A percentile compares a stretch with the other conserved stretches of the same genome.
phyloP scores from a whole-genome alignment of 108 stramenopile species.

The Skeletonema costatum region DNA sequence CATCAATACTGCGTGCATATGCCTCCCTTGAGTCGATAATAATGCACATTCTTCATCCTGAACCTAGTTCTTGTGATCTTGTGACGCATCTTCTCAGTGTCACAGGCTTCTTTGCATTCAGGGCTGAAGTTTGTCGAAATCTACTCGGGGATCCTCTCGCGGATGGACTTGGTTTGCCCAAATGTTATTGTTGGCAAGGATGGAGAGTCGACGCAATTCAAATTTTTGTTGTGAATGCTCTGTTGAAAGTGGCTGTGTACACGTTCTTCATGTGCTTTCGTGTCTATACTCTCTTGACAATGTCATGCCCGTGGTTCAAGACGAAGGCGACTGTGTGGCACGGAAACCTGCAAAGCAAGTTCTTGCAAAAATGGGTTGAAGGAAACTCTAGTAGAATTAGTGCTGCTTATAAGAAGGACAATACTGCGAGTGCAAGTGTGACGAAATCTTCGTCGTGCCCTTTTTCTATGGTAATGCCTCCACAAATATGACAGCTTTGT shows the following conservation, averaged over 20 bases:
- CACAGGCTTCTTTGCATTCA: constrained; percentile 37
- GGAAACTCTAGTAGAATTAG: constrained; percentile 50
- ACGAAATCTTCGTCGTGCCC: constrained; percentile 45
- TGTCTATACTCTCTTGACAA: constrained; percentile 49
- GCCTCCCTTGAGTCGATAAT: constrained; percentile 51
- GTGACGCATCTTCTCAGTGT: constrained; percentile 66
- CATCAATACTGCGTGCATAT: constrained; percentile 50
- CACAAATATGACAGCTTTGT: constrained; percentile 6
- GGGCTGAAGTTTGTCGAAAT: constrained; percentile 65
- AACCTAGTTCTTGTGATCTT: constrained; percentile 65
- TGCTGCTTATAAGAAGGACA: no score
- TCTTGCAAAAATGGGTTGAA: constrained; percentile 53
- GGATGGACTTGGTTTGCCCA: constrained; percentile 65
- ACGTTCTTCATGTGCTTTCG: constrained; percentile 48
- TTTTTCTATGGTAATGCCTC: constrained; percentile 66
- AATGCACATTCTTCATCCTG: constrained; percentile 56
- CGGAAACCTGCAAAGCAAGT: constrained; percentile 17
- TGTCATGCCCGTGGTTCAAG: constrained; percentile 37
- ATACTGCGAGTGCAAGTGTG: constrained; percentile 6
- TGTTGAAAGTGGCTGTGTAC: constrained; percentile 12
- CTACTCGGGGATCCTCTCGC: constrained; percentile 74
- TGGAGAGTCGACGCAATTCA: constrained; percentile 6
- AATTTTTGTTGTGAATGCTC: neutral
- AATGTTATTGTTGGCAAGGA: constrained; percentile 24
- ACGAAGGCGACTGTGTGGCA: constrained; percentile 45